Evolutionary conservation across 75 land plant genomes (phyloP).

Genomic region (Isoetes taiwanensis): DNA sequence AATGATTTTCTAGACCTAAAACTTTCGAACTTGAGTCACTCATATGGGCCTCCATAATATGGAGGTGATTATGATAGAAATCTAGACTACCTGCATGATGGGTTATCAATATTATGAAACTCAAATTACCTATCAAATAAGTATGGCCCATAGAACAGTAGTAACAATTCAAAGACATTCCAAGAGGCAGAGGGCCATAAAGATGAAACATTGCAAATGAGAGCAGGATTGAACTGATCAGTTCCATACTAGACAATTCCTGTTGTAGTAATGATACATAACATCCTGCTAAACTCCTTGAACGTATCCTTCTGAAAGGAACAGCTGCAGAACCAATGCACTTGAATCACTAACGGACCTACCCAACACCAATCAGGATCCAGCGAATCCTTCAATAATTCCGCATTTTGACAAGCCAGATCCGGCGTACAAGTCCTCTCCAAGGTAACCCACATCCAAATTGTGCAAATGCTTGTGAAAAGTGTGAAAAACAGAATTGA

Average conservation of each 20-base stretch:
- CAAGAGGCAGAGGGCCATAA: too few relatives aligned
- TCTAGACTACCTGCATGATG: not conserved
- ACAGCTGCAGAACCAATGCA: not conserved
- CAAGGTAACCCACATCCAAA: not conserved
- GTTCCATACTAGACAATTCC: too few relatives aligned
- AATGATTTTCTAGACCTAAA: not conserved
- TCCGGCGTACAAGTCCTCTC: not conserved
- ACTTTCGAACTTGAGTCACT: not conserved
- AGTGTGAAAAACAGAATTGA: too few relatives aligned
- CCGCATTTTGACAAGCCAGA: not conserved
- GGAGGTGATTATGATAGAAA: not conserved
- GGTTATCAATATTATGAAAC: not conserved
- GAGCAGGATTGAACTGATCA: too few relatives aligned
- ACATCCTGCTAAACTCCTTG: too few relatives aligned
- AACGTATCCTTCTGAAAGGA: too few relatives aligned
- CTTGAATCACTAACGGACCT: not conserved
- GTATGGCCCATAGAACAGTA: too few relatives aligned
- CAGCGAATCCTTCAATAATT: not conserved
- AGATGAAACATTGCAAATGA: too few relatives aligned
- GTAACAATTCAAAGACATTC: too few relatives aligned
- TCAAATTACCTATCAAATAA: too few relatives aligned
- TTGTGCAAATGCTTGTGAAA: conserved; percentile 2
- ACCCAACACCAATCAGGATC: not conserved
- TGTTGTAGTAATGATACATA: too few relatives aligned
- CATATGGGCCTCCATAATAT: not conserved